Evolutionary conservation across 305 asterid species (phyloP).

Genomic region (Fraxinus sp.): DNA sequence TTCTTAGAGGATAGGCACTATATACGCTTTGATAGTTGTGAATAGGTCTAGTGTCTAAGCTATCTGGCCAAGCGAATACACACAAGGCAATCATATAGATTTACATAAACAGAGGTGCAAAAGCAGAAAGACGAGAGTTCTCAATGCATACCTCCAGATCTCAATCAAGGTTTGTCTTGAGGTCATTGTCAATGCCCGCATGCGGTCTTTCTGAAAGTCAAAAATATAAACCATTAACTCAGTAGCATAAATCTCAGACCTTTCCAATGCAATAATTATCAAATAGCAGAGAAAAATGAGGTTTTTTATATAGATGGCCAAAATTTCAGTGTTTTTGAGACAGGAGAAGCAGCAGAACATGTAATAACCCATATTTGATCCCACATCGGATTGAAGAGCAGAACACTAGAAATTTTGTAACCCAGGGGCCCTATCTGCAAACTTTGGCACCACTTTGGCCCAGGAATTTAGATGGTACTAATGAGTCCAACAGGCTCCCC

Average conservation of each 20-base stretch:
- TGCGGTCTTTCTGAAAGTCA: conserved; percentile 67
- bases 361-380: background rate
- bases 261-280: background rate
- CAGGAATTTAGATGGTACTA: background rate
- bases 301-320: background rate
- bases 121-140: background rate
- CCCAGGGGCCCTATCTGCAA: background rate
- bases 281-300: background rate
- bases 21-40: background rate
- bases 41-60: background rate
- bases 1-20: background rate
- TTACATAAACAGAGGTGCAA: background rate
- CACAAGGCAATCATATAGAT: background rate
- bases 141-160: conserved; percentile 65
- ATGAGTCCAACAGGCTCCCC: background rate
- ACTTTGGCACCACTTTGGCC: background rate
- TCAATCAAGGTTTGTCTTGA: conserved; percentile 65
- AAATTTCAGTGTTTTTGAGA: background rate
- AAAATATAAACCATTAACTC: conserved; percentile 6
- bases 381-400: background rate
- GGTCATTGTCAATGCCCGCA: conserved; percentile 66
- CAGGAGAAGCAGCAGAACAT: background rate
- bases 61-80: background rate
- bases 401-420: background rate
- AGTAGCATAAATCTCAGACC: background rate